These are phyloP conservation scores for Xylaria intraflava DNA, from an alignment of 495 filamentous ascomycete species.

Conservation along the genomic window DNA sequence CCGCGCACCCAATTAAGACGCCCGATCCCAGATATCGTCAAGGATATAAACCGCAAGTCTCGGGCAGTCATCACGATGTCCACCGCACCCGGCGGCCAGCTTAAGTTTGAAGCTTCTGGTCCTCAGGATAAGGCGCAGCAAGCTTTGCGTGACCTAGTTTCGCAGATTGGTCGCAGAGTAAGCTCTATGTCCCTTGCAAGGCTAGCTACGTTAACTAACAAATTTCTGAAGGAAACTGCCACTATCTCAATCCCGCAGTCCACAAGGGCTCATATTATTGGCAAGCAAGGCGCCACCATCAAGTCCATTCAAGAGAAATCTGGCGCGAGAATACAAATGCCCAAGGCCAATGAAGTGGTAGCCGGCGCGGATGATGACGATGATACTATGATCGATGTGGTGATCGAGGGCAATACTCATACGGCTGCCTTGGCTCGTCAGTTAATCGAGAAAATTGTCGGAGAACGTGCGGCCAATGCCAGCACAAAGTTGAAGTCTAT, in stretches of 20 bases:
- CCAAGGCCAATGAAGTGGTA: slow-evolving; percentile 59
- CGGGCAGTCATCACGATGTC: slow-evolving; percentile 75
- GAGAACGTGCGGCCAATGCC: slow-evolving; percentile 75
- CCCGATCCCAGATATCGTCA: slow-evolving; percentile 70
- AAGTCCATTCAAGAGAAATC: slow-evolving; percentile 78
- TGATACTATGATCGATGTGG: slow-evolving; percentile 70
- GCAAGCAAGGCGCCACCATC: slow-evolving; percentile 81
- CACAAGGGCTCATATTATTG: slow-evolving; percentile 80
- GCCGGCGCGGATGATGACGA: slow-evolving; percentile 58
- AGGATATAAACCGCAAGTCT: slow-evolving; percentile 82
- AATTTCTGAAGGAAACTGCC: slow-evolving; percentile 52
- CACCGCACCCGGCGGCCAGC: slow-evolving; percentile 54
- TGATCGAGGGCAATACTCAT: slow-evolving; percentile 84
- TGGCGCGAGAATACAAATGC: slow-evolving; percentile 81
- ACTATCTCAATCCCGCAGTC: slow-evolving; percentile 76
- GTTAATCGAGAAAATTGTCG: slow-evolving; percentile 77
- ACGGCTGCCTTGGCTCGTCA: slow-evolving; percentile 72
- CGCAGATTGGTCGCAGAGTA: slow-evolving; percentile 80
- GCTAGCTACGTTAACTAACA: slow-evolving; percentile 11
- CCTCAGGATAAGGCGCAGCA: slow-evolving; percentile 69
- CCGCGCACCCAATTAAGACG: slow-evolving; percentile 72
- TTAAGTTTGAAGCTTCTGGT: slow-evolving; percentile 76
- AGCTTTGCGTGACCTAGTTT: slow-evolving; percentile 78
- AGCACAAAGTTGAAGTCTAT: slow-evolving; percentile 70
- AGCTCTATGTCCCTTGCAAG: slow-evolving; percentile 2